These are phyloP conservation scores for Raddia distichophylla DNA, from an alignment of 176 grass and related monocot species.

Conservation along the genomic window DNA sequence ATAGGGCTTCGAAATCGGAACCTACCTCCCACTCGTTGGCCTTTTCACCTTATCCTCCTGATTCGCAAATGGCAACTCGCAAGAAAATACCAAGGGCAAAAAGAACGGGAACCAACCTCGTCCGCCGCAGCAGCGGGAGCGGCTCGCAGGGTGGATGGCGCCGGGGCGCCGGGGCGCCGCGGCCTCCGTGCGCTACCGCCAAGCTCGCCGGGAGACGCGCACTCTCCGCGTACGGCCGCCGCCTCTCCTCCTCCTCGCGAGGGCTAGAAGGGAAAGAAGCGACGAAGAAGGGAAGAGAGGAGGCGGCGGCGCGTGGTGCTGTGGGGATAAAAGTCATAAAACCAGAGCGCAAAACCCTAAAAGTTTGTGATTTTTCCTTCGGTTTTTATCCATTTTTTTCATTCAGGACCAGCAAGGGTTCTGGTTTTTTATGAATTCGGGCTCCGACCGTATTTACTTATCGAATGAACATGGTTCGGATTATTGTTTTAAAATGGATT, in stretches of 20 bases:
- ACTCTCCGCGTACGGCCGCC: constrained; percentile 3
- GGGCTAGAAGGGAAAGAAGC: neutral
- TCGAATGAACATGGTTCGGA: no score
- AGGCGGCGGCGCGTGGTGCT: neutral
- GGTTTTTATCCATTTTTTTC: neutral
- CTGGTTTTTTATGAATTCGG: no score
- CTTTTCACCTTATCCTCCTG: no score
- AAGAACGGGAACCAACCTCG: constrained; percentile 12
- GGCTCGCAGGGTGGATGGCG: constrained; percentile 3
- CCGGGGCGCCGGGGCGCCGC: constrained; percentile 18
- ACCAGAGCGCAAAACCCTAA: constrained; percentile 32
- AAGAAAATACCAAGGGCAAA: neutral
- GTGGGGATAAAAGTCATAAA: constrained; percentile 5
- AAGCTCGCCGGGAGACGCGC: constrained; percentile 4
- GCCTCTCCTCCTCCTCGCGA: neutral
- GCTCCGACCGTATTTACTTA: no score
- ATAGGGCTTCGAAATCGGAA: constrained; percentile 35
- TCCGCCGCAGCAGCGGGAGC: neutral
- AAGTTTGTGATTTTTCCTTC: neutral
- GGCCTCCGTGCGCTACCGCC: neutral
- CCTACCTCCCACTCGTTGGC: neutral
- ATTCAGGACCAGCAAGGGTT: neutral
- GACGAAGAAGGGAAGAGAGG: neutral
- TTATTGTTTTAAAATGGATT: no score
- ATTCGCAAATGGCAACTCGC: neutral